Base-by-base conservation (phyloP, 208 protist genomes). In the Naegleria lovaniensis region DNA sequence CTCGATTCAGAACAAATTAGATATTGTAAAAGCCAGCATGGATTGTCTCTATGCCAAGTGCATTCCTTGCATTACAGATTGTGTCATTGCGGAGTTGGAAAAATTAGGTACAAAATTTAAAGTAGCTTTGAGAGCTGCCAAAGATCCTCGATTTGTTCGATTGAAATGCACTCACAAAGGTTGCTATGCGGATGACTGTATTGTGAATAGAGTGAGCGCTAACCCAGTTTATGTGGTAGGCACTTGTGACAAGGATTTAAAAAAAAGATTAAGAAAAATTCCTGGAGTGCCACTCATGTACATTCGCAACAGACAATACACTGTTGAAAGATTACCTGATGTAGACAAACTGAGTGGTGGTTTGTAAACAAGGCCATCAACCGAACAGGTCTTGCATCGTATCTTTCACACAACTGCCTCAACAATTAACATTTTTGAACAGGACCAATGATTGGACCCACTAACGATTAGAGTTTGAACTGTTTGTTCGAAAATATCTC, bases 151-250 rank as follows among this genome's bases (percentile, higher is more conserved):
- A 36, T 99, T 99, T 93, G 92, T 98, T 92, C 93, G 98, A 16
- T 94, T 99, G 33, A 94, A 95, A 22, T 99, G 99, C 93, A 96
- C 96, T 16, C 97, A 98, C 92, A 95, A 95, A 85, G 97, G 97
- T 40, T 99, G 97, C 89, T 99, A 99, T 93, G 99, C 98, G 2
- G 99, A 99, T 97, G 99, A 99, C 95, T 99, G 99, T 91, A 95
- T 99, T 36, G 97, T 99, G 52, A 93, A 96, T 90, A 96, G 97
- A n/a, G 97, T 99, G 9, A 95, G 94, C 39, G 92, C 97, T 90
- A 93, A 96, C 90, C 96, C 95, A n/a, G 95, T 97, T 79, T 97
- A 98, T 92, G 97, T 98, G 91, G 96, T 98, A 52, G 96, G 95
- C 3, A 98, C 96, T 36, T 96, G 95, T 88, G 97, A 98, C 94